Evolutionary conservation across 1,284 basidiomycete genomes (phyloP), one percentile per base, ranked within the genome.

Genomic region (Malassezia sympodialis): DNA sequence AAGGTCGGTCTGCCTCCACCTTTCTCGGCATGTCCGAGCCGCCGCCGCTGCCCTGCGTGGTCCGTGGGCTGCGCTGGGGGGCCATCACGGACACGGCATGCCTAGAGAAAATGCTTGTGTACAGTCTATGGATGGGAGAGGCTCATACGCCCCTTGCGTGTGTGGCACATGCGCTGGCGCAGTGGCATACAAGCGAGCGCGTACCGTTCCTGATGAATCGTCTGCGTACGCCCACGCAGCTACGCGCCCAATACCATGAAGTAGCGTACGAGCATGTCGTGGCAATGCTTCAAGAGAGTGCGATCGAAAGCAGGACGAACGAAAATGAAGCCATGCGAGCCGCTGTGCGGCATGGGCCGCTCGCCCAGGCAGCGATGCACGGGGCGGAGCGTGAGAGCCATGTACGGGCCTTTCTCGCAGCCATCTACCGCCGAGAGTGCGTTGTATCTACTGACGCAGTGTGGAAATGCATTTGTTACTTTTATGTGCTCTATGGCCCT

Each of bases 91-190:
- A 17, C 19, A 28, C 12, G 37, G 35, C 19, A 41, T 27, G 26
- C 15, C 8, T 54, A 4, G n/a, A 41, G 21, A 21, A 37, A 14
- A 31, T 44, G 19, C 26, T 45, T n/a, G 8, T 24, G 1, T 43
- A 45, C 26, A 23, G 30, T 12, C 44, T 57, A 12, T 57, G 55
- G 55, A 39, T 57, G 12, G 55, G 55, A 4, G 55, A 57, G 32
- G 55, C 50, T 7, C 55, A 57, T 43, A 52, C 55, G 31, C 55
- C 55, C 21, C 51, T 57, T 12, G 12, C 7, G 1, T 24, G 32
- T 24, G 45, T 52, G 19, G 23, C 41, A 8, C 11, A 31, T 12
- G 27, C 35, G 24, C 55, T 57, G 10, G 44, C 40, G 4, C 44
- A 34, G 30, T 24, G 47, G 8, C 26, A 47, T 8, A 21, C 15